A percentile compares a stretch with the other conserved stretches of the same genome.
Evolutionary conservation across 768 basidiomycete species (phyloP).

Genomic region (Clitopilus passeckerianus): DNA sequence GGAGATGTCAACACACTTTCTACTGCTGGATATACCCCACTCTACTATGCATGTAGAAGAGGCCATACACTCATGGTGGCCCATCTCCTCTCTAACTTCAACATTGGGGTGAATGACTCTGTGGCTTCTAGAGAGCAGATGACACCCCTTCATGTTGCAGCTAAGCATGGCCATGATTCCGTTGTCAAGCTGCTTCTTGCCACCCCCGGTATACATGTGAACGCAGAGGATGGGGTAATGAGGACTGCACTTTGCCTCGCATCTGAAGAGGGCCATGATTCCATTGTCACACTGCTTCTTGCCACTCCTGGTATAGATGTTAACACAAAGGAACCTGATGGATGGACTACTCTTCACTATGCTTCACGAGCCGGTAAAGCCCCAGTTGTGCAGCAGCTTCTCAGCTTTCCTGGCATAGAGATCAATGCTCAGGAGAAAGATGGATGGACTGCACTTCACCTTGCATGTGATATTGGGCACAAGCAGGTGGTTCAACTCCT

Average conservation of each 20-base stretch:
- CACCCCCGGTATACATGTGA: neutral
- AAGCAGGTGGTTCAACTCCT: neutral
- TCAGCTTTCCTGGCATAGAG: neutral
- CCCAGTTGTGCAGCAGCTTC: neutral
- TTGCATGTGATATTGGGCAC: neutral
- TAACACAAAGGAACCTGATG: neutral
- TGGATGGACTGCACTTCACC: neutral
- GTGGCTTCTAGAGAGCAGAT: neutral
- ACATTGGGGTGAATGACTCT: neutral
- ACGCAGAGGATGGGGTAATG: neutral
- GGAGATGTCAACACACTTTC: neutral
- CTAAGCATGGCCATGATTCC: neutral
- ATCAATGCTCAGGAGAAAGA: neutral
- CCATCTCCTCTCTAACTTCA: neutral
- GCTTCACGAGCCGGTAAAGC: neutral
- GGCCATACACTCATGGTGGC: neutral
- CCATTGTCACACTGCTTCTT: neutral
- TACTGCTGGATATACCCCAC: neutral
- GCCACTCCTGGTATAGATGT: neutral
- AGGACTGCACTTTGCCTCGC: neutral
- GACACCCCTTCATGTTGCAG: neutral
- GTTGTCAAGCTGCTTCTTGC: neutral
- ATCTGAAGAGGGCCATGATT: neutral
- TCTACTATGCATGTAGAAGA: neutral
- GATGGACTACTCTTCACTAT: neutral